Conservation (phyloP, 164 flowering plant species). For the Echeveria elegans region DNA sequence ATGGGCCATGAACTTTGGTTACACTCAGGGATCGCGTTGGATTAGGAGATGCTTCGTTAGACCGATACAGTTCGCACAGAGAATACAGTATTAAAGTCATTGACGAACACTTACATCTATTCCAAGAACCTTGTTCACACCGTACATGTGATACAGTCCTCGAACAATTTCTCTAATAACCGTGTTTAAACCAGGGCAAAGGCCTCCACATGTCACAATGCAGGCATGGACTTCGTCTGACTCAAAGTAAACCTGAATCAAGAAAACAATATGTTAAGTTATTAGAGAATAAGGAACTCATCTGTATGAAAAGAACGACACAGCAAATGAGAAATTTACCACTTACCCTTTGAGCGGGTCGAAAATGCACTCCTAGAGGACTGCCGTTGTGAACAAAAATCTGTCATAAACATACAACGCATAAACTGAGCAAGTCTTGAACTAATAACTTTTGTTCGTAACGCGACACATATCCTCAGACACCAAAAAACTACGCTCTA, state of each 20-base stretch:
- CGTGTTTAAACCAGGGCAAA: constrained; percentile 95
- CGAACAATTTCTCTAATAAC: constrained; percentile 89
- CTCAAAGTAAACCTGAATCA: constrained; percentile 66
- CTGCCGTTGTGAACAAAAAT: constrained; percentile 53
- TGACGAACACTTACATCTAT: constrained; percentile 83
- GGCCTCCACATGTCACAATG: constrained; percentile 93
- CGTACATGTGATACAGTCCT: constrained; percentile 73
- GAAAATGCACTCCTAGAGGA: constrained; percentile 76
- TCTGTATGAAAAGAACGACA: not conserved
- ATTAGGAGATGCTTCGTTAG: not conserved
- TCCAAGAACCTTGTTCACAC: constrained; percentile 66
- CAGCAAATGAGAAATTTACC: not conserved
- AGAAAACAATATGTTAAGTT: no score
- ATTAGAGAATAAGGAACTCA: not conserved
- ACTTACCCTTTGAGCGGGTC: constrained; percentile 71
- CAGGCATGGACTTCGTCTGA: constrained; percentile 89
- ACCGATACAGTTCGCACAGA: not conserved
- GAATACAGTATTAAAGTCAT: not conserved
- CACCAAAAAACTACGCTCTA: not conserved
- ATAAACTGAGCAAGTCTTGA: not conserved
- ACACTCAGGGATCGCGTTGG: not conserved
- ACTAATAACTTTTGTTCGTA: not conserved
- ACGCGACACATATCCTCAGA: not conserved
- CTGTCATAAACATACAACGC: constrained; percentile 22
- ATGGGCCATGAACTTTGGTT: not conserved